phyloP scores from a whole-genome alignment of 2,329 filamentous ascomycete species.

The Colletotrichum plurivorum region DNA sequence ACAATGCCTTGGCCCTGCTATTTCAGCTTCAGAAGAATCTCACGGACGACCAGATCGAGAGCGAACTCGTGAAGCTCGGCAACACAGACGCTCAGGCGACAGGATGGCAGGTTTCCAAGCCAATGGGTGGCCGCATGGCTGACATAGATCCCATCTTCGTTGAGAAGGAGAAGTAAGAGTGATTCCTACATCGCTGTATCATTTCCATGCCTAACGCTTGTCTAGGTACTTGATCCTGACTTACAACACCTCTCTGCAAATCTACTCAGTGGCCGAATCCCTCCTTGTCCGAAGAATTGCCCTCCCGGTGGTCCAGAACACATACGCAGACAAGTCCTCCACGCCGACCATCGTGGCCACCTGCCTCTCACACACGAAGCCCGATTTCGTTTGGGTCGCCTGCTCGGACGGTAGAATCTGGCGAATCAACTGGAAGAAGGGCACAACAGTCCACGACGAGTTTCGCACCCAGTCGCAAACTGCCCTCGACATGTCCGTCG shows the following conservation, averaged over 20 bases:
- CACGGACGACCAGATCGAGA: conserved; percentile 35
- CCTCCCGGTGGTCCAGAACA: conserved; percentile 53
- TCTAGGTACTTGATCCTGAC: conserved; percentile 80
- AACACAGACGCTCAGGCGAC: conserved; percentile 41
- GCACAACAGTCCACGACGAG: conserved; percentile 56
- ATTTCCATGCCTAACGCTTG: conserved; percentile 45
- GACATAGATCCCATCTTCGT: conserved; percentile 76
- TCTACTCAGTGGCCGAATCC: conserved; percentile 87
- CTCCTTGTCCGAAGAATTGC: conserved; percentile 82
- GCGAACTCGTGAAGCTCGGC: conserved; percentile 28
- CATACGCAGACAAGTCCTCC: conserved; percentile 44
- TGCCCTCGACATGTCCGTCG: conserved; percentile 61
- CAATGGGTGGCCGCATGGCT: conserved; percentile 76
- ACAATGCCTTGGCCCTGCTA: conserved; percentile 40
- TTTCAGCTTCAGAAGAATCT: conserved; percentile 35
- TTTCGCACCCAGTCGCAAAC: conserved; percentile 60
- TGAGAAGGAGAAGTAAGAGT: conserved; percentile 70
- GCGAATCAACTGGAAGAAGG: conserved; percentile 70
- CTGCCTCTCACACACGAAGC: conserved; percentile 53
- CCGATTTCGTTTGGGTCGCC: conserved; percentile 71
- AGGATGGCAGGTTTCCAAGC: conserved; percentile 73
- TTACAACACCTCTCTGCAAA: conserved; percentile 81
- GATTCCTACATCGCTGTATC: neutral
- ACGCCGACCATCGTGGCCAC: conserved; percentile 58
- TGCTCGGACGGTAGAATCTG: conserved; percentile 71